phyloP scores from a whole-genome alignment of 345 rosid genomes.

The Lepidium didymum region DNA sequence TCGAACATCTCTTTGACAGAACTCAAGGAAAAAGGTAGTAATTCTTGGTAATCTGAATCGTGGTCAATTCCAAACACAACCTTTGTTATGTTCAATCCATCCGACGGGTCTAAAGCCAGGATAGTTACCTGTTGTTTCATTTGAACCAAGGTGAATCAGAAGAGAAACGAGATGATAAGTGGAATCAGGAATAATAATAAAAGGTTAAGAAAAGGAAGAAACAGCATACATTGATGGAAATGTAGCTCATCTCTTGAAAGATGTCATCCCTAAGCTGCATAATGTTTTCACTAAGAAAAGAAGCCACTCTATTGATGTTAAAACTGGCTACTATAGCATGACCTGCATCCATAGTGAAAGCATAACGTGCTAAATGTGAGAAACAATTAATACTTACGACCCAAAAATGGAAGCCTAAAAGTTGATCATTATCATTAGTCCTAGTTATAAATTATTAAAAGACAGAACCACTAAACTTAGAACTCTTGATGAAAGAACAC shows the following conservation, averaged over 20 bases:
- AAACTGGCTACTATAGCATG: constrained; percentile 83
- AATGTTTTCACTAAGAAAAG: constrained; percentile 50
- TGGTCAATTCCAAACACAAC: constrained; percentile 85
- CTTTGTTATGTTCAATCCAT: constrained; percentile 48
- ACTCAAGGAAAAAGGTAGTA: constrained; percentile 52
- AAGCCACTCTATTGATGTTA: constrained; percentile 43
- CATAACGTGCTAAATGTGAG: not conserved
- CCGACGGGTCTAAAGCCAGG: constrained; percentile 42
- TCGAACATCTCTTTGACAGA: constrained; percentile 52
- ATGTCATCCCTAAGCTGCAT: constrained; percentile 64
- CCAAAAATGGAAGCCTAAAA: not conserved
- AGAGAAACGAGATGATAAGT: not conserved
- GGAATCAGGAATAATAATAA: not conserved
- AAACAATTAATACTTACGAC: not conserved
- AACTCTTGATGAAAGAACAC: not conserved
- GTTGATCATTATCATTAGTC: not conserved
- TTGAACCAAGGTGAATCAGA: constrained; percentile 14
- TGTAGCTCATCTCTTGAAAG: constrained; percentile 57
- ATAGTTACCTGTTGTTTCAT: constrained; percentile 55
- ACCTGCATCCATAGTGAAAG: constrained; percentile 36
- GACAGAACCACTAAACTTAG: not conserved
- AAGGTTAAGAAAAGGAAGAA: constrained; percentile 1
- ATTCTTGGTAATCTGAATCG: constrained; percentile 38
- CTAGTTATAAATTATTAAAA: not conserved
- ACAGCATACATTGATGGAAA: constrained; percentile 43